Base-by-base conservation (phyloP, 73 alveolate genomes). In the Paramecium caudatum region DNA sequence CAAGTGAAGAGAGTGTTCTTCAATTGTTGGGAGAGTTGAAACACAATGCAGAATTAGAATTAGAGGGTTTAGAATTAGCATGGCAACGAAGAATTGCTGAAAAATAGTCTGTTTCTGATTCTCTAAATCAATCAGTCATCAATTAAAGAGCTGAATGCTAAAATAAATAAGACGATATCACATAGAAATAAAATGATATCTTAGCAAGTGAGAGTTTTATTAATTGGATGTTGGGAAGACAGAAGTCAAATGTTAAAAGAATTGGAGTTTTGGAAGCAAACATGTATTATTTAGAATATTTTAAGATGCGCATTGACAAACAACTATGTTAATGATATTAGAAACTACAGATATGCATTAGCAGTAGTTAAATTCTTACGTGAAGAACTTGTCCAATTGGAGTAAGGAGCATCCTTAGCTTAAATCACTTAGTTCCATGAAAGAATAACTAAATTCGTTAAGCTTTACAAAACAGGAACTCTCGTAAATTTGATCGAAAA, bases 261-360 rank as follows among this genome's bases (percentile, higher is more conserved):
- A 65, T 65, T n/a, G 83, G 49, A 65, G 83, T 65, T 1, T 65
- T 65, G 55, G 83, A 65, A 65, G 83, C 83, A 33, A 65, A 43
- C 49, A 33, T 65, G 80, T 55, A 55, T n/a, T n/a, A n/a, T n/a
- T n/a, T n/a, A 10, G 3, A 10, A 55, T 2, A 23, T 55, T 27
- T 21, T 37, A 55, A 55, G 80, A 65, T 65, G 83, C 34, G 50
- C 83, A 65, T 65, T 65, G 39, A 65, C 83, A 33, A 65, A 65
- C 16, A 65, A 65, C 6, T 65, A 33, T 36, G 49, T 65, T 36
- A 36, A 65, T 33, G 83, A 65, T 12, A 33, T 33, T 12, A 65
- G 83, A 65, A 65, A 30, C 34, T 65, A 25, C 32, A 65, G 83
- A 13, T 33, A 33, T 33, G 83, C 49, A 0, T 36, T 65, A 5